A percentile compares a stretch with the other conserved stretches of the same genome.
Conservation (phyloP, 2,329 filamentous ascomycete species). For the Rhynchosporium graminicola region DNA sequence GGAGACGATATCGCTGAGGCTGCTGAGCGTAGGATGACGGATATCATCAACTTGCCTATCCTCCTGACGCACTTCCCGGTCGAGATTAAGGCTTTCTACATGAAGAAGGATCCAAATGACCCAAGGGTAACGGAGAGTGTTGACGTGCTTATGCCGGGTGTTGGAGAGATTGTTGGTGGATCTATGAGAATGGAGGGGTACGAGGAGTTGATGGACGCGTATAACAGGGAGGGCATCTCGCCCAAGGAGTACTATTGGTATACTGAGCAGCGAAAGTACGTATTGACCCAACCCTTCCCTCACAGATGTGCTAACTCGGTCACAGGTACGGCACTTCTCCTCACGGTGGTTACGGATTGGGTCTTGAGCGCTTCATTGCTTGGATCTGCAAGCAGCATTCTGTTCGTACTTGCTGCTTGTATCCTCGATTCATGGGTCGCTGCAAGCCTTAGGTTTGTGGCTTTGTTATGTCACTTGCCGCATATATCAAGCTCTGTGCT, state of each 20-base stretch:
- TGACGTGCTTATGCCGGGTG: slow-evolving; percentile 83
- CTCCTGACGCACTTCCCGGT: slow-evolving; percentile 96
- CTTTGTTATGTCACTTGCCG: background rate
- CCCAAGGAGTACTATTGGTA: slow-evolving; percentile 96
- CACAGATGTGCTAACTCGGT: slow-evolving; percentile 1
- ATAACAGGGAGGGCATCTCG: slow-evolving; percentile 82
- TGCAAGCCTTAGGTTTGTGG: slow-evolving; percentile 65
- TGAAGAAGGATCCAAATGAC: slow-evolving; percentile 84
- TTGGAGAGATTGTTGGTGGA: slow-evolving; percentile 95
- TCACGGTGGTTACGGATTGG: slow-evolving; percentile 81
- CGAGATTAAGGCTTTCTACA: slow-evolving; percentile 99
- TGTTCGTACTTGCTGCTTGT: slow-evolving; percentile 69
- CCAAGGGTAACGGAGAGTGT: slow-evolving; percentile 87
- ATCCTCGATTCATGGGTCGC: slow-evolving; percentile 78
- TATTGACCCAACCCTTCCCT: slow-evolving; percentile 34
- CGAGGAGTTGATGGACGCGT: slow-evolving; percentile 86
- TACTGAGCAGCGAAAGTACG: slow-evolving; percentile 87
- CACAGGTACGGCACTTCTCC: slow-evolving; percentile 83
- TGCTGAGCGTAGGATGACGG: slow-evolving; percentile 94
- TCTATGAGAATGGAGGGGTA: slow-evolving; percentile 95
- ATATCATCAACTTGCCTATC: slow-evolving; percentile 92
- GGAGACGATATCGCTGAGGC: slow-evolving; percentile 98
- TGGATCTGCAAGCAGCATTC: slow-evolving; percentile 66
- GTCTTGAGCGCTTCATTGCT: slow-evolving; percentile 75
- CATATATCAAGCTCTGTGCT: slow-evolving; percentile 1